A percentile compares a stretch with the other conserved stretches of the same genome.
Evolutionary conservation across 2,329 filamentous ascomycete species (phyloP).

Genomic region (Dendrostoma leiphaemia): DNA sequence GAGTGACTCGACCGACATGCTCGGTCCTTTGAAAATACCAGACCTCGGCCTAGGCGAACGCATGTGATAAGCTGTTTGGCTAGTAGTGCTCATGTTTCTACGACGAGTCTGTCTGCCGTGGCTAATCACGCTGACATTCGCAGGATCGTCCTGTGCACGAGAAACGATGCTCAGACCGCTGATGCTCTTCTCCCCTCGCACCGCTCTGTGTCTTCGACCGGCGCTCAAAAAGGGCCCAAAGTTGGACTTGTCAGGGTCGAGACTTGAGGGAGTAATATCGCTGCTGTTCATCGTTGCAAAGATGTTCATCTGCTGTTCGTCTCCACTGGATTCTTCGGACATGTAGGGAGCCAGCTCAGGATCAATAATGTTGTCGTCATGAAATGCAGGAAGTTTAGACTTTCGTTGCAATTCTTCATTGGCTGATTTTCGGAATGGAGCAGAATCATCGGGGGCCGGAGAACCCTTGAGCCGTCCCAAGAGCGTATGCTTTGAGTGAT

Average conservation of each 20-base stretch:
- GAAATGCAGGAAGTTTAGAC: slow-evolving; percentile 80
- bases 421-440: slow-evolving; percentile 76
- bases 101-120: slow-evolving; percentile 64
- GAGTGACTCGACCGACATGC: slow-evolving; percentile 52
- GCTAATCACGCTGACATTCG: slow-evolving; percentile 55
- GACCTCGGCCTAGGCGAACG: slow-evolving; percentile 59
- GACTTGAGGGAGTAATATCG: slow-evolving; percentile 61
- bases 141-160: slow-evolving; percentile 66
- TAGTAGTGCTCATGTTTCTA: slow-evolving; percentile 82
- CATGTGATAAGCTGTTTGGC: slow-evolving; percentile 64
- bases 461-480: slow-evolving; percentile 67
- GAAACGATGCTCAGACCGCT: slow-evolving; percentile 68
- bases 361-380: slow-evolving; percentile 98
- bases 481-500: slow-evolving; percentile 84
- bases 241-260: slow-evolving; percentile 71
- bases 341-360: slow-evolving; percentile 93
- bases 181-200: slow-evolving; percentile 73
- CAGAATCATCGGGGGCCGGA: slow-evolving; percentile 70
- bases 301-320: slow-evolving; percentile 87
- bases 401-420: slow-evolving; percentile 66
- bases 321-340: slow-evolving; percentile 91
- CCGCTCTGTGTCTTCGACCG: slow-evolving; percentile 71
- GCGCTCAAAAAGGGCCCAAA: slow-evolving; percentile 71
- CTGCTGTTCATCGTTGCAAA: slow-evolving; percentile 72
- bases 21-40: slow-evolving; percentile 41